Evolutionary conservation across 495 filamentous ascomycete species (phyloP).

Genomic region (Staphylotrichum tortipilum): DNA sequence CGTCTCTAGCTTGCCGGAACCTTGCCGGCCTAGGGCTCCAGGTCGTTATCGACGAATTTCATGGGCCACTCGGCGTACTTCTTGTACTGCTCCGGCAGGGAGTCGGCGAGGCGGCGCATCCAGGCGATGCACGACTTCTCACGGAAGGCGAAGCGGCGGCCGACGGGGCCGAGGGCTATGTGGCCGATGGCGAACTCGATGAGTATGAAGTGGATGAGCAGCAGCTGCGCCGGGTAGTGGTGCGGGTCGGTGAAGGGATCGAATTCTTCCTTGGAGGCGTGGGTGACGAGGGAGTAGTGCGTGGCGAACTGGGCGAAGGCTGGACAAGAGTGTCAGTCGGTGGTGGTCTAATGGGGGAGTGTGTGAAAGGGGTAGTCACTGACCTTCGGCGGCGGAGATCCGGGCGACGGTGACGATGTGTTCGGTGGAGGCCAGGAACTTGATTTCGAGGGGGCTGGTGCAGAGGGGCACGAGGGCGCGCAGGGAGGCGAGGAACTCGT

Average conservation of each 20-base stretch:
- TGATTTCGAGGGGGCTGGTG: conserved; percentile 17
- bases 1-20: too few species aligned
- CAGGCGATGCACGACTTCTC: conserved; percentile 13
- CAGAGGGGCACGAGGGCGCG: conserved; percentile 19
- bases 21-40: too few species aligned
- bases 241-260: conserved; percentile 33
- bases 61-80: conserved; percentile 18
- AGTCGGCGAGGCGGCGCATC: conserved; percentile 9
- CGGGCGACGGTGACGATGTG: conserved; percentile 11
- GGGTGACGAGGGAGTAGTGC: conserved; percentile 12
- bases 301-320: conserved; percentile 18
- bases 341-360: too few species aligned
- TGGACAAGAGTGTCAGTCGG: not conserved
- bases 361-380: not conserved
- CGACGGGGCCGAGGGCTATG: conserved; percentile 5
- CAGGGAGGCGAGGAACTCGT: conserved; percentile 26
- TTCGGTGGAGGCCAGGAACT: conserved; percentile 20
- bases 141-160: conserved; percentile 13
- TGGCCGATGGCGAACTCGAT: conserved; percentile 23
- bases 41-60: conserved; percentile 2
- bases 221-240: conserved; percentile 35
- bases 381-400: conserved; percentile 19
- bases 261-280: conserved; percentile 34
- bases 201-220: conserved; percentile 43
- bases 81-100: conserved; percentile 14